phyloP scores from a whole-genome alignment of 2,329 filamentous ascomycete genomes.

The Parastagonospora nodorum region DNA sequence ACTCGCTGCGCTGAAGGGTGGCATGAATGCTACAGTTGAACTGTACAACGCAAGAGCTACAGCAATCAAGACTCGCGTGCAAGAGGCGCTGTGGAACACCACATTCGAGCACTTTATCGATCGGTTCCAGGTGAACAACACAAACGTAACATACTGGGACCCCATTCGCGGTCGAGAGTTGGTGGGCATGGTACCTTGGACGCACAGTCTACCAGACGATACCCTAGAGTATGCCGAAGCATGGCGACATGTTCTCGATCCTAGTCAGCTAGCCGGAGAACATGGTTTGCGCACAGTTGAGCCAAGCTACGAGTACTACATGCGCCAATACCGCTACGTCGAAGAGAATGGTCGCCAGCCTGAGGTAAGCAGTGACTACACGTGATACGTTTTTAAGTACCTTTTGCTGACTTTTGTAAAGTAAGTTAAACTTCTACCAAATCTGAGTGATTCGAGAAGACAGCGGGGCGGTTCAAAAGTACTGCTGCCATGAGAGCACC shows the following conservation, averaged over 20 bases:
- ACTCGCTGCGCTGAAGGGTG: conserved; percentile 42
- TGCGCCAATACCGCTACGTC: conserved; percentile 50
- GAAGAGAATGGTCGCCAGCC: conserved; percentile 28
- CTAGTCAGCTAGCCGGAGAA: conserved; percentile 39
- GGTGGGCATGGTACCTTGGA: conserved; percentile 52
- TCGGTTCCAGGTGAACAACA: conserved; percentile 47
- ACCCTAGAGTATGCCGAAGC: conserved; percentile 43
- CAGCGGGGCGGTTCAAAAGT: too few species aligned
- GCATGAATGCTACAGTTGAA: conserved; percentile 10
- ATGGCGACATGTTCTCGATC: conserved; percentile 46
- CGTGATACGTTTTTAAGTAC: too few species aligned
- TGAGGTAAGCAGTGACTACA: conserved; percentile 20
- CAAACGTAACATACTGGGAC: conserved; percentile 47
- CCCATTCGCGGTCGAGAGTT: conserved; percentile 52
- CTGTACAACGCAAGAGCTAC: conserved; percentile 32
- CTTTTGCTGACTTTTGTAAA: too few species aligned
- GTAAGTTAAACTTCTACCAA: too few species aligned
- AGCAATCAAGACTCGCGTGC: conserved; percentile 45
- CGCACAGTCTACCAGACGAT: conserved; percentile 50
- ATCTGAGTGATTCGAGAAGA: too few species aligned
- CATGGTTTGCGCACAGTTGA: conserved; percentile 51
- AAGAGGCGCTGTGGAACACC: conserved; percentile 51
- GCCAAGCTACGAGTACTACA: conserved; percentile 53
- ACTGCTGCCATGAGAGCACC: too few species aligned
- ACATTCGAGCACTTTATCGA: conserved; percentile 54